Conservation (phyloP, 352 stramenopile species). For the Globisporangium canariense region DNA sequence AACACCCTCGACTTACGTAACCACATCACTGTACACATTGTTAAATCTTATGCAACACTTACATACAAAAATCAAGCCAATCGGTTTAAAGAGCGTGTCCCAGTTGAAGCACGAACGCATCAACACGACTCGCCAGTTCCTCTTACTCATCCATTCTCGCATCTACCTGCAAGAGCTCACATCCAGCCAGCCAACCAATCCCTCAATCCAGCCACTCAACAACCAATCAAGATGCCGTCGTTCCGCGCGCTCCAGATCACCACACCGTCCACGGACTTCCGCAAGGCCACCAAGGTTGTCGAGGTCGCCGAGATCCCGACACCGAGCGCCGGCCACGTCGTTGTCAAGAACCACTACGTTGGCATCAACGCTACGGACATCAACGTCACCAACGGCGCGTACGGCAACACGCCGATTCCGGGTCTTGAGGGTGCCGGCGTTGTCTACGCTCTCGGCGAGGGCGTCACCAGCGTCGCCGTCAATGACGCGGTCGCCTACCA, state of each 20-base stretch:
- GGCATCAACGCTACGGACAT: constrained; percentile 61
- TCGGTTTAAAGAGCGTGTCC: too few relatives aligned
- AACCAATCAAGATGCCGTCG: constrained; percentile 20
- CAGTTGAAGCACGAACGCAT: too few relatives aligned
- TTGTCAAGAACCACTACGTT: constrained; percentile 51
- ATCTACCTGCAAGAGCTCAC: not conserved
- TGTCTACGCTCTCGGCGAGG: constrained; percentile 31
- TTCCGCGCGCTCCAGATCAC: constrained; percentile 32
- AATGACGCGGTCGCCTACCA: constrained; percentile 42
- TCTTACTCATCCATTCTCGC: not conserved
- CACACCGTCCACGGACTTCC: constrained; percentile 37
- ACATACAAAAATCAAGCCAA: too few relatives aligned
- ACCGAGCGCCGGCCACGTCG: constrained; percentile 22
- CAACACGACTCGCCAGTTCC: too few relatives aligned
- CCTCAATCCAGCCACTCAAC: not conserved
- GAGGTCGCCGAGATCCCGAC: constrained; percentile 24
- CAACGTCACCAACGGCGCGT: constrained; percentile 51
- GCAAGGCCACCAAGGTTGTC: constrained; percentile 29
- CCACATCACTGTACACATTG: too few relatives aligned
- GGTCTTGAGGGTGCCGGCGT: constrained; percentile 40
- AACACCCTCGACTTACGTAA: not conserved
- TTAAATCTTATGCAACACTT: too few relatives aligned
- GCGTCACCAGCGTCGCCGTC: constrained; percentile 45
- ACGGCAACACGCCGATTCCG: constrained; percentile 22
- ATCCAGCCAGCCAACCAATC: not conserved